Evolutionary conservation across 768 basidiomycete species (phyloP), one percentile per base, ranked within the genome.

Genomic region (Naganishia vaughanmartiniae): DNA sequence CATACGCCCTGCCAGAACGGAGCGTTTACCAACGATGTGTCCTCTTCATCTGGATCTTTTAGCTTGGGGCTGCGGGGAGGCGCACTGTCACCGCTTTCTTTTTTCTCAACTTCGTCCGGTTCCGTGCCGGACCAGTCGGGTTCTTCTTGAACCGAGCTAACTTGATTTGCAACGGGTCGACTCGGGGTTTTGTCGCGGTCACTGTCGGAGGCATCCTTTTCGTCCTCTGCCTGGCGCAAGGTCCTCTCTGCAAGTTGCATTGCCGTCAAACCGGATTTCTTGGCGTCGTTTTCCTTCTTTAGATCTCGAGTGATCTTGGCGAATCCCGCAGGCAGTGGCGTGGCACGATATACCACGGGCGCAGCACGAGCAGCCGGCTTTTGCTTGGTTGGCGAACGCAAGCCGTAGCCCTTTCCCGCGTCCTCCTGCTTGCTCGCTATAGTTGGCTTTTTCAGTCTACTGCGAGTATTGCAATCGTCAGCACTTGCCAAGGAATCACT

Each of bases 1-100:
- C 60, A 63, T 17, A 45, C 60, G 21, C 60, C 60, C n/a, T 14
- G 21, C 60, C 60, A 63, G 42, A 26, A 12, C 14, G 60, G 60
- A 3, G 46, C 14, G 15, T 63, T 34, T 30, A 42, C 36, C 24
- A 63, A n/a, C 17, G 21, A 14, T 19, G 30, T 45, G 9, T 42
- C 60, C n/a, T 63, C 60, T 26, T 4, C 60, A 45, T 39, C 34
- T 7, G 36, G 33, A 33, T 21, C n/a, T 33, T 58, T 33, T 7
- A 4, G 34, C n/a, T 34, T 21, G 19, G 6, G 15, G 46, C 15
- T 5, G 17, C 46, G 7, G 17, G 46, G 46, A 21, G 46, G 46
- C 46, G 46, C 17, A 46, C 17, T n/a, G 24, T 21, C 60, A 26
- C 24, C 34, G 17, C 39, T 31, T 34, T 58, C 57, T 4, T 58